Conservation (phyloP, 192 early-diverging fungal genomes). For the Geosiphon pyriformis region DNA sequence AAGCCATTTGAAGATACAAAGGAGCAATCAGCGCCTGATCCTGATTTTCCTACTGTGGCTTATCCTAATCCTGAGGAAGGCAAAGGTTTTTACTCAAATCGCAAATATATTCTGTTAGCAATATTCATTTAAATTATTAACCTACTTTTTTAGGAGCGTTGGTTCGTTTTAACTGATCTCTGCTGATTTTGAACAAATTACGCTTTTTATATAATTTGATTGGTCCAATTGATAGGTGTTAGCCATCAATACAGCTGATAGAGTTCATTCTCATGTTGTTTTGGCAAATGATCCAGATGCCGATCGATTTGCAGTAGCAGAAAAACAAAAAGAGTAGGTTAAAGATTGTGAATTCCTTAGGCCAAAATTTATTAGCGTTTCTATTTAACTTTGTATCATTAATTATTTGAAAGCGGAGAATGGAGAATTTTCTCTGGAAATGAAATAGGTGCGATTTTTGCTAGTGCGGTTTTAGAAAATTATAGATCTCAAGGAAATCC, state of each 20-base stretch:
- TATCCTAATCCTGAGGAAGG: slow-evolving; percentile 89
- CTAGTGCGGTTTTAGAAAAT: slow-evolving; percentile 55
- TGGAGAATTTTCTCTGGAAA: slow-evolving; percentile 88
- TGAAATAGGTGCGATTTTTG: slow-evolving; percentile 82
- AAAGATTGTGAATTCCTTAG: background rate
- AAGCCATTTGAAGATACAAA: slow-evolving; percentile 57
- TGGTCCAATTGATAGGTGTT: slow-evolving; percentile 42
- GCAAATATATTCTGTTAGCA: slow-evolving; percentile 36
- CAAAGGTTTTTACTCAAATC: slow-evolving; percentile 81
- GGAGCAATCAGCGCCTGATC: slow-evolving; percentile 75
- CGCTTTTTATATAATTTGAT: background rate
- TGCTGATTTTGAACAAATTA: background rate
- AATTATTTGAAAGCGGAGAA: slow-evolving; percentile 47
- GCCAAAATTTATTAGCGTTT: no score
- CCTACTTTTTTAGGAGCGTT: slow-evolving; percentile 4
- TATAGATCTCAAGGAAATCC: slow-evolving; percentile 43
- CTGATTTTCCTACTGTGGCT: slow-evolving; percentile 85
- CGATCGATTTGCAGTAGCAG: slow-evolving; percentile 87
- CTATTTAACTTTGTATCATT: no score
- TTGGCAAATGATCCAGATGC: slow-evolving; percentile 95
- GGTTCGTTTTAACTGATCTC: background rate
- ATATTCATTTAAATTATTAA: background rate
- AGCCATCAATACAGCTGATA: slow-evolving; percentile 65
- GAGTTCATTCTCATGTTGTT: slow-evolving; percentile 51
- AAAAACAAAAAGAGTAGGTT: slow-evolving; percentile 50